Evolutionary conservation across 768 basidiomycete species (phyloP), one percentile per base, ranked within the genome.

Genomic region (Calocybe indica): DNA sequence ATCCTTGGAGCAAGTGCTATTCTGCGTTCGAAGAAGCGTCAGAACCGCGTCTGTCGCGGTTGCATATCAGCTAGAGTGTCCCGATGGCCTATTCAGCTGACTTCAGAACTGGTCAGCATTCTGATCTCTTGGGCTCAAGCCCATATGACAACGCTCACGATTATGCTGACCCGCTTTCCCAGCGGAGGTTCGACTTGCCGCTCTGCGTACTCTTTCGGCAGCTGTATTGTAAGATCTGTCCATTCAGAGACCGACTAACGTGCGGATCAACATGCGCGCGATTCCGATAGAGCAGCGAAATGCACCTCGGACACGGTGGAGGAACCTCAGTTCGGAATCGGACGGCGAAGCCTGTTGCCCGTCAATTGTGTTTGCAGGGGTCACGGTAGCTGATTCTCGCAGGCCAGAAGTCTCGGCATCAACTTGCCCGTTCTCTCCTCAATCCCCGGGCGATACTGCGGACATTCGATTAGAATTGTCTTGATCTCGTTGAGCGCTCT

Each of bases 11-110:
- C 29, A 52, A 43, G 13, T 49, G 50, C 0, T 40, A 36, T 15
- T 35, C 40, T 6, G 38, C 12, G 7, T 37, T 34, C 14, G n/a
- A 31, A 14, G 41, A 37, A 10, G 45, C 5, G n/a, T 43, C 36
- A 33, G 46, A 15, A 14, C 30, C 28, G 22, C n/a, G 32, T 11
- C 29, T 12, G 31, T 48, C 43, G 3, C 54, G 47, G 29, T 52
- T 48, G 5, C 49, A 46, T 10, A 57, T 37, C 48, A 53, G 33
- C 46, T 54, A 40, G 15, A 57, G 29, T 29, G 45, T 47, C 11
- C 51, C 56, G 53, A 46, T 22, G 53, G 45, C 7, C 55, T 41
- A 41, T 44, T 49, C 11, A 57, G 36, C 56, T 57, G 31, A 22
- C 22, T 22, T 22, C 22, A 22, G 22, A 22, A 22, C 22, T 5